phyloP scores from a whole-genome alignment of 140 eudicot genomes.

The Oenanthe javanica region DNA sequence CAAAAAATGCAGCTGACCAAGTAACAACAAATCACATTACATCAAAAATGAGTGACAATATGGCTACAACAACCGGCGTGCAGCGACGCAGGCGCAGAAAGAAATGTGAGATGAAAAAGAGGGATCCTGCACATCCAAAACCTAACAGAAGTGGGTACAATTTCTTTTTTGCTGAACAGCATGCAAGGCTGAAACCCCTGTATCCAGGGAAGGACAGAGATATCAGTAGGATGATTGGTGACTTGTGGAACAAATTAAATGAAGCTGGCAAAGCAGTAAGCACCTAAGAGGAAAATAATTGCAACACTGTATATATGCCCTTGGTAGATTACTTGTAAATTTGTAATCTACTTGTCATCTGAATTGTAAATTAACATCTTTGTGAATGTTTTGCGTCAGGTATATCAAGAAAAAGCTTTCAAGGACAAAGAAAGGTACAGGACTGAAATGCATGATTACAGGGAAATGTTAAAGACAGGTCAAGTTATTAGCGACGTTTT shows the following conservation, averaged over 20 bases:
- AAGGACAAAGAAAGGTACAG: conserved; percentile 82
- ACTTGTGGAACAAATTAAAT: conserved; percentile 68
- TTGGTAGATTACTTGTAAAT: background rate
- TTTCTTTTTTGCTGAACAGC: conserved; percentile 92
- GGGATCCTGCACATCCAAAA: conserved; percentile 93
- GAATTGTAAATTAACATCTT: background rate
- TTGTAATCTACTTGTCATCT: background rate
- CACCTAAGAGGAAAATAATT: background rate
- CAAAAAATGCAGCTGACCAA: conserved; percentile 24
- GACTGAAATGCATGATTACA: conserved; percentile 65
- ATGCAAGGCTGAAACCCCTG: conserved; percentile 66
- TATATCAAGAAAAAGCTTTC: conserved; percentile 80
- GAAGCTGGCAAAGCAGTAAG: conserved; percentile 71
- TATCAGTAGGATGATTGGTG: conserved; percentile 95
- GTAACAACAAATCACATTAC: conserved; percentile 16
- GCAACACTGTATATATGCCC: background rate
- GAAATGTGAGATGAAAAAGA: conserved; percentile 70
- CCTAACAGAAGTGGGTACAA: conserved; percentile 95
- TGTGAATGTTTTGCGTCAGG: conserved; percentile 26
- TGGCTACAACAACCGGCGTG: conserved; percentile 46
- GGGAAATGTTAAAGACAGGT: conserved; percentile 41
- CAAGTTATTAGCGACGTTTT: conserved; percentile 25
- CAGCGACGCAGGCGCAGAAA: conserved; percentile 79
- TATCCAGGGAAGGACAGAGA: conserved; percentile 73
- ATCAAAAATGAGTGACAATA: conserved; percentile 8